Percentiles rank a stretch among this genome's conserved stretches.
Conservation (phyloP, 2,329 filamentous ascomycete genomes). For the Dothideomycetes sp. region DNA sequence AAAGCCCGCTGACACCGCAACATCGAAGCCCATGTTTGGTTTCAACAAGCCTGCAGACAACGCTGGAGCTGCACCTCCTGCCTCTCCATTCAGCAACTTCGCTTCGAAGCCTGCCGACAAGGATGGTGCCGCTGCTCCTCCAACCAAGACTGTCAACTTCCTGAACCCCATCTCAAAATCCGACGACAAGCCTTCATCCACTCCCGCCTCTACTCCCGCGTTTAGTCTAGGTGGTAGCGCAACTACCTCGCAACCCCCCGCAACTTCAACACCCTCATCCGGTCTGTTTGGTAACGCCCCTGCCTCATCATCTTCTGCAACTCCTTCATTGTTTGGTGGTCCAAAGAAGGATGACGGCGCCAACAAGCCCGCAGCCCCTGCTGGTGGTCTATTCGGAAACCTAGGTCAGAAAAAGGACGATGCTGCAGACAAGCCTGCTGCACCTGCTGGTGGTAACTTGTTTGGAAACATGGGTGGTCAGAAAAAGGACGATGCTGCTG, state of each 20-base stretch:
- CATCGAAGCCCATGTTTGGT: not conserved
- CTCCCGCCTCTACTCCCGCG: not conserved
- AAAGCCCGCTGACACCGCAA: constrained; percentile 5
- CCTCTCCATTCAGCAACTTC: constrained; percentile 3
- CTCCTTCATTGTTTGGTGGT: constrained; percentile 2
- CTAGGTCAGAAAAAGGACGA: constrained; percentile 7
- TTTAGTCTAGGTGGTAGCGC: constrained; percentile 7
- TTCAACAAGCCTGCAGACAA: not conserved
- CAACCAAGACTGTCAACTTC: not conserved
- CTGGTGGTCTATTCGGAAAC: not conserved
- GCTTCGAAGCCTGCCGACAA: constrained; percentile 10
- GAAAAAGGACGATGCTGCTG: too few species aligned
- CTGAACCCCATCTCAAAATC: not conserved
- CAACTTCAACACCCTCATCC: constrained; percentile 15
- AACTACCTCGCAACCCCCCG: constrained; percentile 3
- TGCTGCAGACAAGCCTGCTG: constrained; percentile 2
- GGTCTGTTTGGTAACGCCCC: constrained; percentile 7
- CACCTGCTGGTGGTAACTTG: not conserved
- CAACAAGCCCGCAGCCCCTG: constrained; percentile 5
- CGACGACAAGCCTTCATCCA: not conserved
- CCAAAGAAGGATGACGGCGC: constrained; percentile 6
- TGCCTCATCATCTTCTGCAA: not conserved
- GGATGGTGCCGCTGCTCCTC: not conserved
- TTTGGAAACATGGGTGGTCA: constrained; percentile 2
- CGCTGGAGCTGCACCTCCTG: not conserved